Evolutionary conservation across 371 early-diverging fungal species (phyloP).

Genomic region (Rhizopus delemar): DNA sequence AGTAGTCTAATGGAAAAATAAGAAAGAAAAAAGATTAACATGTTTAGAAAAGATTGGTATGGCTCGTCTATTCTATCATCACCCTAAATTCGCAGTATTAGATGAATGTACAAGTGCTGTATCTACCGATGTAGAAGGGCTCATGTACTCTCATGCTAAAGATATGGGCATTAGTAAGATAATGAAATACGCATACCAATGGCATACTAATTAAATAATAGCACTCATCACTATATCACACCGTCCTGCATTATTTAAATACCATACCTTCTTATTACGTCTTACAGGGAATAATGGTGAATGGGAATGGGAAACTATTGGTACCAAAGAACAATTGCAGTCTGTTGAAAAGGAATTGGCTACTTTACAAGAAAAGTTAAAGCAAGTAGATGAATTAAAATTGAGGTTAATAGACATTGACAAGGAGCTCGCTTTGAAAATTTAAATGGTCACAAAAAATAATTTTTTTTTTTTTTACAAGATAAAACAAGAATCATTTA

Average conservation of each 20-base stretch:
- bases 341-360: conserved; percentile 84
- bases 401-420: conserved; percentile 69
- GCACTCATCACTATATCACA: conserved; percentile 87
- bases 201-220: conserved; percentile 6
- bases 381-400: conserved; percentile 72
- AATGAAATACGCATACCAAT: not conserved
- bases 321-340: conserved; percentile 72
- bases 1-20: conserved; percentile 1
- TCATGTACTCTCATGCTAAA: conserved; percentile 90
- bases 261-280: conserved; percentile 77
- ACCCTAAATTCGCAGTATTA: conserved; percentile 77
- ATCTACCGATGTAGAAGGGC: conserved; percentile 82
- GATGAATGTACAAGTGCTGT: conserved; percentile 88
- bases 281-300: conserved; percentile 74
- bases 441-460: not conserved
- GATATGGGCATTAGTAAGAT: conserved; percentile 73
- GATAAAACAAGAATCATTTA: not conserved
- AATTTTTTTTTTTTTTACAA: not conserved
- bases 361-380: conserved; percentile 70
- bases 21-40: not conserved
- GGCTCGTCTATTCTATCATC: conserved; percentile 82
- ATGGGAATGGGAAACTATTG: conserved; percentile 79
- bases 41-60: conserved; percentile 57
- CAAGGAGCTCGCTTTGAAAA: conserved; percentile 5
- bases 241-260: conserved; percentile 86